A percentile compares a stretch with the other conserved stretches of the same genome.
phyloP scores from a whole-genome alignment of 163 green algal genomes.

The Chlamydomonas reinhardtii region DNA sequence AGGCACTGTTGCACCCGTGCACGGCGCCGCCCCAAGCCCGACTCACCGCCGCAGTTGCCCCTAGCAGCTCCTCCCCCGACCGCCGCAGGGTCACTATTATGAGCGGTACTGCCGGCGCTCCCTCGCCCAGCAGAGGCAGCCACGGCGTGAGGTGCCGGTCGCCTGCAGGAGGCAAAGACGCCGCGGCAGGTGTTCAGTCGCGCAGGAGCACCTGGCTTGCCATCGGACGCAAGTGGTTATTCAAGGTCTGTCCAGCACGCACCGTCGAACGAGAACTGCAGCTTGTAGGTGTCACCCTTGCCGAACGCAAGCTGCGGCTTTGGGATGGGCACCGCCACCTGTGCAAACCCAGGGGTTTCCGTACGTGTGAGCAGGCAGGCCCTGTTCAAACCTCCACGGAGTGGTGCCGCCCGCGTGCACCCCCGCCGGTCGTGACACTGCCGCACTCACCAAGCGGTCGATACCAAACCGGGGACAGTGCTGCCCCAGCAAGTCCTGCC shows the following conservation, averaged over 20 bases:
- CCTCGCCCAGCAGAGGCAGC: constrained; percentile 64
- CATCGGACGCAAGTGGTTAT: neutral
- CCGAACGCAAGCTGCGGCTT: constrained; percentile 59
- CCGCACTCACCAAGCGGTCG: constrained; percentile 59
- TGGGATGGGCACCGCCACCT: constrained; percentile 78
- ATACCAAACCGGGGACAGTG: constrained; percentile 84
- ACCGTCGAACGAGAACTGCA: constrained; percentile 78
- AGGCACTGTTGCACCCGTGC: too few relatives aligned
- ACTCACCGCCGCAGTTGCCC: constrained; percentile 54
- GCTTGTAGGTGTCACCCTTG: constrained; percentile 78
- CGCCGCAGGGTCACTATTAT: constrained; percentile 75
- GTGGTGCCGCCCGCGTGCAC: too few relatives aligned
- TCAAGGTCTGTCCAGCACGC: neutral
- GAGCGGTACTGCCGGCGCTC: constrained; percentile 63
- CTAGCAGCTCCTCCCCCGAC: constrained; percentile 62
- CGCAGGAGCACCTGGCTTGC: too few relatives aligned
- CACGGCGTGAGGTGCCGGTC: constrained; percentile 79
- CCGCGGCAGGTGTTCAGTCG: too few relatives aligned
- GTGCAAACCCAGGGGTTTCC: neutral
- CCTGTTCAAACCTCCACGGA: too few relatives aligned
- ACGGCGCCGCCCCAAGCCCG: too few relatives aligned
- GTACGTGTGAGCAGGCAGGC: too few relatives aligned
- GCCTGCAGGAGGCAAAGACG: constrained; percentile 43
- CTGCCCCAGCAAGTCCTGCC: constrained; percentile 83
- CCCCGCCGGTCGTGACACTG: too few relatives aligned